These are phyloP conservation scores for Erodium texanum DNA, from an alignment of 441 rosid species.

Conservation along the genomic window DNA sequence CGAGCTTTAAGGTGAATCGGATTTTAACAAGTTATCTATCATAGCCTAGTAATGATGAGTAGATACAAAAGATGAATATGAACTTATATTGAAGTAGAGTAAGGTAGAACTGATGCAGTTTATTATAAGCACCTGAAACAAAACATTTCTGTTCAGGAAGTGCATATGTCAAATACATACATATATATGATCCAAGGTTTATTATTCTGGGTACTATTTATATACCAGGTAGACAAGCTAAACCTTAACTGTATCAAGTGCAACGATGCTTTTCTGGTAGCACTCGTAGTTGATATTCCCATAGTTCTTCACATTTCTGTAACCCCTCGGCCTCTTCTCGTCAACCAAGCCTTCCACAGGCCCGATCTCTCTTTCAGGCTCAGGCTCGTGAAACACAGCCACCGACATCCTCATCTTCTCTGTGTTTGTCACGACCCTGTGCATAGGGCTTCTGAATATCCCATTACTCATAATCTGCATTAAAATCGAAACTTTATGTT, in stretches of 20 bases:
- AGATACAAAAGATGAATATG: too few relatives aligned
- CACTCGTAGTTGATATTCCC: conserved; percentile 32
- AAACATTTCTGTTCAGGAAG: not conserved
- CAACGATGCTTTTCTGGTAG: conserved; percentile 41
- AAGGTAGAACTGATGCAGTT: too few relatives aligned
- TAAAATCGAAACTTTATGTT: not conserved
- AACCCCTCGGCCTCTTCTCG: conserved; percentile 22
- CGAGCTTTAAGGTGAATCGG: too few relatives aligned
- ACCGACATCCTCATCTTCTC: conserved; percentile 16
- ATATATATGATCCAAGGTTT: not conserved
- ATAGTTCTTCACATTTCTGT: conserved; percentile 35
- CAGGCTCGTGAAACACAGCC: conserved; percentile 17
- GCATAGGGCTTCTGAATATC: conserved; percentile 21
- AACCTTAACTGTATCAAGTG: conserved; percentile 31
- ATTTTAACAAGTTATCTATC: too few relatives aligned
- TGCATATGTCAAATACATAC: not conserved
- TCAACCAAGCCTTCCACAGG: conserved; percentile 15
- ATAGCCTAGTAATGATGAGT: too few relatives aligned
- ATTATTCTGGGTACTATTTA: not conserved
- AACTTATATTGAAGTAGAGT: too few relatives aligned
- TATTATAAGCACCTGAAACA: not conserved
- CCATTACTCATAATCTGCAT: conserved; percentile 27
- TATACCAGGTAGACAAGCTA: not conserved
- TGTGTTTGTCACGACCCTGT: conserved; percentile 20
- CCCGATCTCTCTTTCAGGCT: conserved; percentile 23